Percentiles rank a stretch among this genome's conserved stretches.
Conservation (phyloP, 495 filamentous ascomycete genomes). For the Penicillium alfredii region DNA sequence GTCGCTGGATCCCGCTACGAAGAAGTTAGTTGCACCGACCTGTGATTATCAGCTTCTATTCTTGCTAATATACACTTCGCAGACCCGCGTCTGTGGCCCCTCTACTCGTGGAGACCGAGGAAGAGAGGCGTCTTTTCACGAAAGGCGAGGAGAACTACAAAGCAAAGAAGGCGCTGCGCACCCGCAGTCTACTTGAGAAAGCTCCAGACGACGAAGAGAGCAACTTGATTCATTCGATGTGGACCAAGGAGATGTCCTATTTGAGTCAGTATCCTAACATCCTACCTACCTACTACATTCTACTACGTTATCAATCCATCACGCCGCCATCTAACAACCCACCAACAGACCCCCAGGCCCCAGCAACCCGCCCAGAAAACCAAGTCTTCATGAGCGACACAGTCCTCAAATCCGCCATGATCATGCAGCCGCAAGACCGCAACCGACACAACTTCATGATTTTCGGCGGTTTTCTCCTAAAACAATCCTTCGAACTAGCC, state of each 20-base stretch:
- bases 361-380: slow-evolving; percentile 53
- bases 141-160: slow-evolving; percentile 68
- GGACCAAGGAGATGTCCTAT: slow-evolving; percentile 67
- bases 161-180: slow-evolving; percentile 62
- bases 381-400: slow-evolving; percentile 64
- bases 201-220: slow-evolving; percentile 73
- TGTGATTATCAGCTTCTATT: too few species aligned
- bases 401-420: slow-evolving; percentile 60
- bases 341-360: slow-evolving; percentile 51
- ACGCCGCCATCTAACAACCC: neutral
- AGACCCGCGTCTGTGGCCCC: slow-evolving; percentile 53
- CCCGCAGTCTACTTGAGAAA: slow-evolving; percentile 60
- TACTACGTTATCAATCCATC: too few species aligned
- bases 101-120: slow-evolving; percentile 58
- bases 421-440: slow-evolving; percentile 85
- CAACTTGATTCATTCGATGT: slow-evolving; percentile 73
- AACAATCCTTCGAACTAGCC: slow-evolving; percentile 79
- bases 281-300: too few species aligned
- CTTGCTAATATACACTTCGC: neutral
- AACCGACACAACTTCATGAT: slow-evolving; percentile 89
- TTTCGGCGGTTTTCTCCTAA: slow-evolving; percentile 79
- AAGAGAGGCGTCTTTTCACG: slow-evolving; percentile 62
- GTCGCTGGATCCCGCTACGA: slow-evolving; percentile 67
- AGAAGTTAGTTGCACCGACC: slow-evolving; percentile 61
- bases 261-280: slow-evolving; percentile 38